Evolutionary conservation across 305 asterid species (phyloP), one percentile per base, ranked within the genome.

Genomic region (Striga hermonthica): DNA sequence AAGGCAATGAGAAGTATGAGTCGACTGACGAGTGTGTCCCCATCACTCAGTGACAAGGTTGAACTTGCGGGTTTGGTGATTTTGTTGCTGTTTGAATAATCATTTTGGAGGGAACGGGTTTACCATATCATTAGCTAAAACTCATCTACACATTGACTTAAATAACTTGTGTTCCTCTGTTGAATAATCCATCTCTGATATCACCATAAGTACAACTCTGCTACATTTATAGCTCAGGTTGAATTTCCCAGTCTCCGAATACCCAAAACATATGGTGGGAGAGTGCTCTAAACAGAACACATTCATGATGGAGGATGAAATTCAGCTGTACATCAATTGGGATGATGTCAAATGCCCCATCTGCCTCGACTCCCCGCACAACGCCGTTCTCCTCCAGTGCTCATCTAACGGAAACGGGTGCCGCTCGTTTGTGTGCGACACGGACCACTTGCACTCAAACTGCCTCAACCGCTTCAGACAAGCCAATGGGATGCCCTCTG

Each of bases 321-420:
- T 85, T 62, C 85, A 79, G 71, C 73, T 82, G 57, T 77, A 67
- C 68, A 79, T 85, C 58, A 86, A 80, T 69, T 86, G 88, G 91
- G 81, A 82, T 64, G 86, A 86, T 58, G 67, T 86, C 65, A 77
- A 71, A 38, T 88, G 96, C 62, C 96, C 96, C 74, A 88, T 88
- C 76, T 88, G 94, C 76, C 75, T 86, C 72, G 89, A 86, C 68
- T 81, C 77, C 36, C 96, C 96, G 5, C 96, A 88, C 80, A 88
- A 88, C 36, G 73, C 86, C 13, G 96, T 88, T 61, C 96, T 88
- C 70, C 96, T 88, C 75, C 94, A 79, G 47, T 88, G 96, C 74
- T 78, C 96, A 28, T 86, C 94, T 0, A 83, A 76, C 48, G 84
- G 72, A 40, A 88, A 82, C 62, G 96, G 96, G 2, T 88, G 96